A percentile compares a stretch with the other conserved stretches of the same genome.
Evolutionary conservation across 371 early-diverging fungal genomes (phyloP).

Genomic region (Syncephalis fuscata): DNA sequence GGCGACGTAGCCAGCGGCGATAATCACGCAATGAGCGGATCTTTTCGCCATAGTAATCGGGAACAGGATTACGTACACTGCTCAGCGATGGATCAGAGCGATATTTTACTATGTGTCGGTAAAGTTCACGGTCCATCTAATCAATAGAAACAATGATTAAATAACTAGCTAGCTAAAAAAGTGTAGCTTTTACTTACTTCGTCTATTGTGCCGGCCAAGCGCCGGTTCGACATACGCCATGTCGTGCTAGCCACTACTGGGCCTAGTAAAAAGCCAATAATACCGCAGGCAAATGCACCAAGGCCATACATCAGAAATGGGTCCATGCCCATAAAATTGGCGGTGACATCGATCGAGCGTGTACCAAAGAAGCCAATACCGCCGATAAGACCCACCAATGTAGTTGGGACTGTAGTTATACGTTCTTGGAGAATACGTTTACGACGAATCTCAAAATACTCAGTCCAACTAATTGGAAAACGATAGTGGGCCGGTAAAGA

Average conservation of each 20-base stretch:
- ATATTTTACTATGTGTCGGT: constrained; percentile 56
- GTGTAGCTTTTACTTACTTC: constrained; percentile 10
- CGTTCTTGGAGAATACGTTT: constrained; percentile 54
- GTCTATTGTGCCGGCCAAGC: constrained; percentile 34
- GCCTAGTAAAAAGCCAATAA: constrained; percentile 48
- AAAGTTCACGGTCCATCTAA: constrained; percentile 58
- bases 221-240: constrained; percentile 42
- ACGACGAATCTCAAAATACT: constrained; percentile 61
- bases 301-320: constrained; percentile 45
- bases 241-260: constrained; percentile 41
- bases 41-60: constrained; percentile 90
- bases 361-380: constrained; percentile 52
- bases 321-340: constrained; percentile 54
- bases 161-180: neutral
- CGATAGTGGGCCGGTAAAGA: too few species aligned
- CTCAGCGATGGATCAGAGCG: constrained; percentile 62
- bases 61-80: constrained; percentile 62
- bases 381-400: constrained; percentile 31
- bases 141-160: neutral
- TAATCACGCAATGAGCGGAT: constrained; percentile 68
- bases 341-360: constrained; percentile 60
- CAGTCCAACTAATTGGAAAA: constrained; percentile 33
- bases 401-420: constrained; percentile 38
- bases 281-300: constrained; percentile 40
- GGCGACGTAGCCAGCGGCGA: constrained; percentile 77